These are phyloP conservation scores for Penicillium egyptiacum DNA, from an alignment of 495 filamentous ascomycete genomes.

Conservation along the genomic window DNA sequence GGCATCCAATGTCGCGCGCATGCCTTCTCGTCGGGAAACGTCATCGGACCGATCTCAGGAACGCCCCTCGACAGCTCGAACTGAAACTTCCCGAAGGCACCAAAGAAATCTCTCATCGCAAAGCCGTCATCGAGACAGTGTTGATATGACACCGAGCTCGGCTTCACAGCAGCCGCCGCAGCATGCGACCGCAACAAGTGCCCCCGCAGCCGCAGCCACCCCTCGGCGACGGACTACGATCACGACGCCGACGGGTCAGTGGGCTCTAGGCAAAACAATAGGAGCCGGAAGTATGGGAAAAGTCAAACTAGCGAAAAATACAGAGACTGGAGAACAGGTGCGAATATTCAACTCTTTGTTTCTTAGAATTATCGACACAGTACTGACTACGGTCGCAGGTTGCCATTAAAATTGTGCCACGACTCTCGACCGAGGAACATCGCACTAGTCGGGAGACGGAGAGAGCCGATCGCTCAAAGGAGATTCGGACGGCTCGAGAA, in stretches of 20 bases:
- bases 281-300: constrained; percentile 98
- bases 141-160: constrained; percentile 55
- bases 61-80: constrained; percentile 47
- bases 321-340: constrained; percentile 80
- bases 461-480: constrained; percentile 90
- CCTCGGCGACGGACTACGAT: constrained; percentile 77
- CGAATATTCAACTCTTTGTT: constrained; percentile 20
- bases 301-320: constrained; percentile 81
- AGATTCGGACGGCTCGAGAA: constrained; percentile 92
- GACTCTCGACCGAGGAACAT: constrained; percentile 81
- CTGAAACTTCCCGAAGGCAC: constrained; percentile 50
- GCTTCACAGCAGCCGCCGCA: constrained; percentile 42
- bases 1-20: constrained; percentile 49
- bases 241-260: constrained; percentile 79
- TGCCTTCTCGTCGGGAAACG: constrained; percentile 52
- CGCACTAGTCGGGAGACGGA: constrained; percentile 79
- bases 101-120: constrained; percentile 48
- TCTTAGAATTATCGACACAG: background rate
- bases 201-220: constrained; percentile 44
- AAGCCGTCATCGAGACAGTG: constrained; percentile 49
- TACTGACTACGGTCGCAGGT: constrained; percentile 56
- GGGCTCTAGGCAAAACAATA: constrained; percentile 94
- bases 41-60: constrained; percentile 54
- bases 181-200: constrained; percentile 39
- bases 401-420: constrained; percentile 96